Base-by-base conservation (phyloP, 768 basidiomycete species). In the Collybia mongolica region DNA sequence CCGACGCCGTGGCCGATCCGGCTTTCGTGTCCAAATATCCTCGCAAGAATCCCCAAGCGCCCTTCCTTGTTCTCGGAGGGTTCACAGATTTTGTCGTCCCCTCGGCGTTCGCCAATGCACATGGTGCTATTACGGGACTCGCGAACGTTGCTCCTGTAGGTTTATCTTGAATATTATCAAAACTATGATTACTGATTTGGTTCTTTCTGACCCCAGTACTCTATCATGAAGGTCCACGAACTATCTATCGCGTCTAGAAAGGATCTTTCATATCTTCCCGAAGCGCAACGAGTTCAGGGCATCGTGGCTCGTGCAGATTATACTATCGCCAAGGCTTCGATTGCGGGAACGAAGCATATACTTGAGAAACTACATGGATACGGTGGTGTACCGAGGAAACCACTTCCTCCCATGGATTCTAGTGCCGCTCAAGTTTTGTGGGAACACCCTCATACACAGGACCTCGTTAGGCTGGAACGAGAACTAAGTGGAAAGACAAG, bases 71-170 rank as follows among this genome's bases (percentile, higher is more conserved):
- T 28, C 73, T 94, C 18, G 92, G 91, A 36, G 94, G 93, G 7
- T 97, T 81, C 66, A 74, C 79, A 53, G 94, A 97, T 71, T 92
- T 93, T 67, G 64, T 96, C 51, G 72, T 87, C 28, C 83, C 93
- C 3, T 81, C 90, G 5, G 65, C 80, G 2, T 84, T 82, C 61
- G 86, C 79, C 24, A 83, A 84, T 54, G 92, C 79, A 2, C 86
- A 94, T 58, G 94, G 94, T 41, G 92, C 90, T 42, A 96, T 96
- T 63, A 93, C 89, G 28, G 93, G 93, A 40, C 82, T 95, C 17
- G 92, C 80, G 6, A 95, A 95, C 63, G 63, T 94, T 49, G 84
- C 88, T 39, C 91, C 90, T 8, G 90, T 86, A 58, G 54, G 74
- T 66, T 36, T 41, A 53, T 47, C 51, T 56, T 51, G 48, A 6